phyloP scores from a whole-genome alignment of 1,139 yeast genomes.

The Kazachstania sp. region DNA sequence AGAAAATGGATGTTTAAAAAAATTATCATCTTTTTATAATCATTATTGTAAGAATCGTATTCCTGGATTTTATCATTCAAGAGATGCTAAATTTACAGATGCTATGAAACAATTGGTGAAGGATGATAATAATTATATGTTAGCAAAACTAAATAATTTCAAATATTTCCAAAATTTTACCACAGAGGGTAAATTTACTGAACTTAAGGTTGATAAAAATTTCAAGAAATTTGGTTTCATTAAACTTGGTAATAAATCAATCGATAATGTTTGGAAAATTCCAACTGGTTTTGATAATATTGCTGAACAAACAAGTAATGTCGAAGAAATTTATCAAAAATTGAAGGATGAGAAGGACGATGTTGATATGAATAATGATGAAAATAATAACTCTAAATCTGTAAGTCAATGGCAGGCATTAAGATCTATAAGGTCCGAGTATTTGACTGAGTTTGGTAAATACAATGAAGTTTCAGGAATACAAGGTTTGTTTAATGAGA shows the following conservation, averaged over 20 bases:
- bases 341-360: constrained; percentile 8
- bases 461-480: constrained; percentile 23
- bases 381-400: constrained; percentile 13
- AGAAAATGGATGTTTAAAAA: constrained; percentile 13
- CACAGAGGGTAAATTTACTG: constrained; percentile 3
- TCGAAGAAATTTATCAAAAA: constrained; percentile 13
- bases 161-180: constrained; percentile 18
- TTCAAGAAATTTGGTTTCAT: constrained; percentile 29
- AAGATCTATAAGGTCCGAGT: constrained; percentile 22
- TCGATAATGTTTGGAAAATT: constrained; percentile 28
- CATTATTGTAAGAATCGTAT: constrained; percentile 18
- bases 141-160: constrained; percentile 19
- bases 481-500: constrained; percentile 20
- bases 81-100: constrained; percentile 20
- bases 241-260: constrained; percentile 26
- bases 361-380: neutral
- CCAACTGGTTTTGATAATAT: constrained; percentile 22
- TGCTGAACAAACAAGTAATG: constrained; percentile 7
- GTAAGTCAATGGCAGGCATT: constrained; percentile 28
- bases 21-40: constrained; percentile 13
- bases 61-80: constrained; percentile 17
- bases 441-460: constrained; percentile 21
- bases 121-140: constrained; percentile 15
- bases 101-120: constrained; percentile 11
- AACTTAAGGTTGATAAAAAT: constrained; percentile 9